phyloP scores from a whole-genome alignment of 148 eudicot genomes.

The Linanthus parryae region DNA sequence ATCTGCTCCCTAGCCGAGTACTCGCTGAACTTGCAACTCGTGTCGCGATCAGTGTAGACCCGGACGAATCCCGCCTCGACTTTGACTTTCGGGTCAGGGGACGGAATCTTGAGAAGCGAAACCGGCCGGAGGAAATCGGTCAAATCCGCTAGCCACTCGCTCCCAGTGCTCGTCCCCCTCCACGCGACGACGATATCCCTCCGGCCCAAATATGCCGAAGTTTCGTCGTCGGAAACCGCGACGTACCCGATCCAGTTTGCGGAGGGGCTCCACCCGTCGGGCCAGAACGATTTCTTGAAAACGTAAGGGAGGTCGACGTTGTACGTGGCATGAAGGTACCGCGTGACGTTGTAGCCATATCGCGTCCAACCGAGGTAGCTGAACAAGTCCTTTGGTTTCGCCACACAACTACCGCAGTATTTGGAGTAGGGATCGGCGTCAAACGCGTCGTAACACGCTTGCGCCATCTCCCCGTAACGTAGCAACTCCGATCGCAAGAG shows the following conservation, averaged over 20 bases:
- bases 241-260: slow-evolving; percentile 97
- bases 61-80: slow-evolving; percentile 78
- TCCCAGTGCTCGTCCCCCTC: slow-evolving; percentile 83
- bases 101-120: slow-evolving; percentile 41
- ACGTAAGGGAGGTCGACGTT: slow-evolving; percentile 79
- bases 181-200: slow-evolving; percentile 69
- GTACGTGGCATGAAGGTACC: slow-evolving; percentile 76
- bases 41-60: slow-evolving; percentile 65
- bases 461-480: slow-evolving; percentile 81
- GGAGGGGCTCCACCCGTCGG: slow-evolving; percentile 68
- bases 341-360: slow-evolving; percentile 61
- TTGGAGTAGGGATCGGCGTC: slow-evolving; percentile 84
- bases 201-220: slow-evolving; percentile 63
- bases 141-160: slow-evolving; percentile 82
- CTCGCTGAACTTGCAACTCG: slow-evolving; percentile 47
- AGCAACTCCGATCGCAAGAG: slow-evolving; percentile 58
- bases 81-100: slow-evolving; percentile 62
- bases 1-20: slow-evolving; percentile 81
- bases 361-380: too few species aligned
- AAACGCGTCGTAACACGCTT: slow-evolving; percentile 78
- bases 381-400: too few species aligned
- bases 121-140: slow-evolving; percentile 67
- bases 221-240: slow-evolving; percentile 50
- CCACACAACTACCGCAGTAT: slow-evolving; percentile 88
- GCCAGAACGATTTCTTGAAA: slow-evolving; percentile 46